Conservation (phyloP, 257 asterid species). For the Nicotiana knightiana region DNA sequence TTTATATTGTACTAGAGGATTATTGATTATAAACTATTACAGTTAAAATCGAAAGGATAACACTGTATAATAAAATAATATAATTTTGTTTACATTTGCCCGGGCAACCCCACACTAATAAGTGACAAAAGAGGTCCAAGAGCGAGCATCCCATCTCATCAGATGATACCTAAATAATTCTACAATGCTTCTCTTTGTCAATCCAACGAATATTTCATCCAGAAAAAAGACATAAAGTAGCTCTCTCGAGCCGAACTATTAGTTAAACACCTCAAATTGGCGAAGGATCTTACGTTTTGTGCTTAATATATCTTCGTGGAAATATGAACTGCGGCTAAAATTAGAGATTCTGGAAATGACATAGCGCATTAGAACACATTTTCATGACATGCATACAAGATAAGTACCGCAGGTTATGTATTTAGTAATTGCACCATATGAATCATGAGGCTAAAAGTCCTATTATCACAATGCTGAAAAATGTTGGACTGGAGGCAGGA, state of each 20-base stretch:
- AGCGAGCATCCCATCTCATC: neutral
- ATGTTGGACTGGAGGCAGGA: neutral
- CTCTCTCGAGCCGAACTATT: neutral
- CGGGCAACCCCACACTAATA: too few species aligned
- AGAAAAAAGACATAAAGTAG: neutral
- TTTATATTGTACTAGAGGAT: too few species aligned
- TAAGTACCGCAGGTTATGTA: neutral
- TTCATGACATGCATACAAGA: neutral
- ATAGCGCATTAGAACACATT: neutral
- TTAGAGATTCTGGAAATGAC: too few species aligned
- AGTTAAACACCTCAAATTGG: neutral
- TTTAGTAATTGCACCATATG: neutral
- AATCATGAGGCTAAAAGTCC: neutral
- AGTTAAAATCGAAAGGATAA: too few species aligned
- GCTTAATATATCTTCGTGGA: too few species aligned
- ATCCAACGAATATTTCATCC: neutral
- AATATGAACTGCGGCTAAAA: too few species aligned
- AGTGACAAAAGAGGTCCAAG: too few species aligned
- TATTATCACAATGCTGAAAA: neutral
- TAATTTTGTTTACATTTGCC: too few species aligned
- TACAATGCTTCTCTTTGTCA: neutral
- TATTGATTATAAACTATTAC: too few species aligned
- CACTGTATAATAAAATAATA: too few species aligned
- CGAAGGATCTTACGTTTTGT: neutral
- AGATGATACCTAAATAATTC: neutral